Evolutionary conservation across 192 early-diverging fungal species (phyloP).

Genomic region (Phlyctochytrium planicorne): DNA sequence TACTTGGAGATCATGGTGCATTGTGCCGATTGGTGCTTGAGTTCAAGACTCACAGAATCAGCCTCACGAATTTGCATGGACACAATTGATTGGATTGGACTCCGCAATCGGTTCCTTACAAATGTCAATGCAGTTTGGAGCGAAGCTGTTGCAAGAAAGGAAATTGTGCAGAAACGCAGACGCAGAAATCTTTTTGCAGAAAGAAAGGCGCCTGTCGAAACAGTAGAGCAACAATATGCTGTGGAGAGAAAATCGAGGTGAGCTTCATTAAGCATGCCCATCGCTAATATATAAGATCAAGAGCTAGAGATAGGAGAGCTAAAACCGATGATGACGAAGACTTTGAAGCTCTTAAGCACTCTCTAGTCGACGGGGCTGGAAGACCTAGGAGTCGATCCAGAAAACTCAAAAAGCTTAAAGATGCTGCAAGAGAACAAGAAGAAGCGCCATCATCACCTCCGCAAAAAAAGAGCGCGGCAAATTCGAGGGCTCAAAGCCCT

Average conservation of each 20-base stretch:
- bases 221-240: background rate
- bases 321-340: conserved; percentile 2
- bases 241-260: conserved; percentile 16
- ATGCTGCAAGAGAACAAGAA: background rate
- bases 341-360: conserved; percentile 13
- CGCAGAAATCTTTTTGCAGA: conserved; percentile 18
- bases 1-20: conserved; percentile 43
- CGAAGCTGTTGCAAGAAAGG: conserved; percentile 29
- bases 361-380: conserved; percentile 26
- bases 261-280: too few relatives aligned
- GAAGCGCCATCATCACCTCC: too few relatives aligned
- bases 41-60: conserved; percentile 21
- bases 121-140: conserved; percentile 24
- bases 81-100: conserved; percentile 41
- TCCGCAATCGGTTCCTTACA: conserved; percentile 32
- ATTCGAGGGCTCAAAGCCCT: conserved; percentile 1
- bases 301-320: too few relatives aligned
- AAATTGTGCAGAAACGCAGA: conserved; percentile 9
- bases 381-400: background rate
- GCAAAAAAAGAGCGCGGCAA: background rate
- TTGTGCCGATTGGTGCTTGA: conserved; percentile 34
- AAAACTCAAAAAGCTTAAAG: background rate
- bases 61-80: conserved; percentile 33
- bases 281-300: too few relatives aligned
- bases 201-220: conserved; percentile 12